These are phyloP conservation scores for Pleurotus ostreatus DNA, from an alignment of 768 basidiomycete genomes.

Conservation along the genomic window DNA sequence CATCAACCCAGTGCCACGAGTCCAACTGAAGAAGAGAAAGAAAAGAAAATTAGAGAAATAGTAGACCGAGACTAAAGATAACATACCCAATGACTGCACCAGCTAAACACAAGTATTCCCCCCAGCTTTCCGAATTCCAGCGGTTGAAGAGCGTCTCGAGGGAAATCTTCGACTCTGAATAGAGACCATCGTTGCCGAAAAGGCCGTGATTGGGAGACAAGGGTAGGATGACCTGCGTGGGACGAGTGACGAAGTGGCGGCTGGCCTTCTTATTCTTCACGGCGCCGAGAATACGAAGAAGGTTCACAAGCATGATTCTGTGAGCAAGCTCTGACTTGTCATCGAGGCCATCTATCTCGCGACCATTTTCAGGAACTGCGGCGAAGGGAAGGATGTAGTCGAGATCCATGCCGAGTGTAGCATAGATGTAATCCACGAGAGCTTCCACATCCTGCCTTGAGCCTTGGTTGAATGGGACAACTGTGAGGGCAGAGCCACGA, in stretches of 20 bases:
- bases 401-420: constrained; percentile 90
- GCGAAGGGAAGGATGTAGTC: constrained; percentile 99
- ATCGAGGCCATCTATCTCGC: constrained; percentile 95
- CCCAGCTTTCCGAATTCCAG: constrained; percentile 98
- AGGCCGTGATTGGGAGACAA: constrained; percentile 97
- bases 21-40: constrained; percentile 61
- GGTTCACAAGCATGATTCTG: constrained; percentile 97
- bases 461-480: constrained; percentile 99
- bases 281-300: constrained; percentile 92
- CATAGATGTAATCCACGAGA: constrained; percentile 97
- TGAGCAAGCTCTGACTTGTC: constrained; percentile 98
- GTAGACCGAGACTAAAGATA: not conserved
- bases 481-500: constrained; percentile 93
- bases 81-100: constrained; percentile 96
- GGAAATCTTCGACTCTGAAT: constrained; percentile 98
- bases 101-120: constrained; percentile 95
- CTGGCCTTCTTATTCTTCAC: constrained; percentile 99
- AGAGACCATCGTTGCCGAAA: constrained; percentile 96
- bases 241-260: constrained; percentile 93
- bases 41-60: constrained; percentile 8
- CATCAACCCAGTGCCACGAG: constrained; percentile 97
- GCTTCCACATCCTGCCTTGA: constrained; percentile 99
- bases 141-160: constrained; percentile 97
- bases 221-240: constrained; percentile 97
- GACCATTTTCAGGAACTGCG: constrained; percentile 96